Evolutionary conservation across 2,329 filamentous ascomycete species (phyloP).

Genomic region (Lachnellula suecica): DNA sequence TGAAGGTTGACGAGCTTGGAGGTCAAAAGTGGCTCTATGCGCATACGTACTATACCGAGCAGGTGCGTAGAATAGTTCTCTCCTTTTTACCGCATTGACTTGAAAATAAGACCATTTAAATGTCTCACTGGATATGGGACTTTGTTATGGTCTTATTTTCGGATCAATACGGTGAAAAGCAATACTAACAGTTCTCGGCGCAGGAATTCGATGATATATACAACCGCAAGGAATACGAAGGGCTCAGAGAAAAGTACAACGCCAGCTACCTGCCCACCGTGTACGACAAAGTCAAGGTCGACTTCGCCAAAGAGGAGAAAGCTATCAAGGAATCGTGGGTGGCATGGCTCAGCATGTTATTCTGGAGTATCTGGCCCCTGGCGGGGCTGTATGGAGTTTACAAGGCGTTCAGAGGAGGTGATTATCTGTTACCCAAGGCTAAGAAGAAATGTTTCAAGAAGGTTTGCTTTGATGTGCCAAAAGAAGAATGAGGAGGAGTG

Average conservation of each 20-base stretch:
- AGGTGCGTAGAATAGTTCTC: too few species aligned
- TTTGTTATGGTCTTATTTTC: neutral
- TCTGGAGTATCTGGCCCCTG: constrained; percentile 33
- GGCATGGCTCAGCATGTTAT: constrained; percentile 27
- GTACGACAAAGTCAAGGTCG: constrained; percentile 68
- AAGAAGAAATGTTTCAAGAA: too few species aligned
- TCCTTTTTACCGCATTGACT: too few species aligned
- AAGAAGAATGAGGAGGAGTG: too few species aligned
- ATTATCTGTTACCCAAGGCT: constrained; percentile 24
- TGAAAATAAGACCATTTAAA: too few species aligned
- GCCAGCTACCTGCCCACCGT: constrained; percentile 66
- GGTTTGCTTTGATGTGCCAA: too few species aligned
- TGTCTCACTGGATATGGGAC: too few species aligned
- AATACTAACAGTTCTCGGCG: neutral
- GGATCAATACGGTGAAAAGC: neutral
- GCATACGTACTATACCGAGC: constrained; percentile 76
- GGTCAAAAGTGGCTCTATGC: constrained; percentile 88
- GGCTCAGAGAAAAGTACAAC: constrained; percentile 59
- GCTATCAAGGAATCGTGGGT: constrained; percentile 32
- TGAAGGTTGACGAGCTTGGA: constrained; percentile 64
- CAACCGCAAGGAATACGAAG: constrained; percentile 57
- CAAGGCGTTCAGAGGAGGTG: constrained; percentile 23
- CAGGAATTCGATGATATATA: constrained; percentile 68
- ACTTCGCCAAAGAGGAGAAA: constrained; percentile 37
- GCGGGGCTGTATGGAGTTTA: constrained; percentile 31